Evolutionary conservation across 2,329 filamentous ascomycete species (phyloP), one percentile per base, ranked within the genome.

Genomic region (Talaromyces sp.): DNA sequence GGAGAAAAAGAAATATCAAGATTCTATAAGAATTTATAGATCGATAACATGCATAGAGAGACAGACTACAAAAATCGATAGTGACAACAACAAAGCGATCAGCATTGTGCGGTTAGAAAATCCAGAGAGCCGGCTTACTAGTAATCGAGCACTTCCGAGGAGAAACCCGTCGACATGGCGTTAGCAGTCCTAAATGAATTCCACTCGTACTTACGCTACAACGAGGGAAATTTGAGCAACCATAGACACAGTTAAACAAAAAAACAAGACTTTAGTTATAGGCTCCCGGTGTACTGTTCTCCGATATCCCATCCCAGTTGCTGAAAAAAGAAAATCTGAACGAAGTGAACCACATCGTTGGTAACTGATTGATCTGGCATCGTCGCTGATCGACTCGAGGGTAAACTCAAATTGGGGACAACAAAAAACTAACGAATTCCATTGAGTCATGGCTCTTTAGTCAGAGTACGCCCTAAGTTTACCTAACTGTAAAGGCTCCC

Each of bases 351-450:
- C 52, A 56, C 52, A 22, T 56, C 33, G n/a, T 56, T 39, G 52
- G 33, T 56, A 56, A 37, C n/a, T 33, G 19, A 37, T 19, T 56
- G 52, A 56, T 56, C 52, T 56, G 19, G 24, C 33, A 37, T 39
- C 52, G n/a, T 56, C 52, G 22, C 52, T 33, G 31, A 56, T 56
- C 52, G 52, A 56, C 31, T 56, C n/a, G n/a, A 56, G 52, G 11
- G 33, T 37, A 24, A 56, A 39, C n/a, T 39, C 31, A 56, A 37
- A 35, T 54, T 56, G 16, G 24, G n/a, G 24, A 22, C 8, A 14
- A 5, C n/a, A 33, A 33, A 8, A 3, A n/a, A n/a, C 24, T n/a
- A 16, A n/a, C 14, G 22, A 24, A 50, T 22, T 31, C 13, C 13
- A n/a, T 19, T 14, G 31, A 54, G 31, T 54, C 50, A 54, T 35